Percentiles rank a stretch among this genome's conserved stretches.
Evolutionary conservation across 768 basidiomycete genomes (phyloP).

Genomic region (Lentinula sp.): DNA sequence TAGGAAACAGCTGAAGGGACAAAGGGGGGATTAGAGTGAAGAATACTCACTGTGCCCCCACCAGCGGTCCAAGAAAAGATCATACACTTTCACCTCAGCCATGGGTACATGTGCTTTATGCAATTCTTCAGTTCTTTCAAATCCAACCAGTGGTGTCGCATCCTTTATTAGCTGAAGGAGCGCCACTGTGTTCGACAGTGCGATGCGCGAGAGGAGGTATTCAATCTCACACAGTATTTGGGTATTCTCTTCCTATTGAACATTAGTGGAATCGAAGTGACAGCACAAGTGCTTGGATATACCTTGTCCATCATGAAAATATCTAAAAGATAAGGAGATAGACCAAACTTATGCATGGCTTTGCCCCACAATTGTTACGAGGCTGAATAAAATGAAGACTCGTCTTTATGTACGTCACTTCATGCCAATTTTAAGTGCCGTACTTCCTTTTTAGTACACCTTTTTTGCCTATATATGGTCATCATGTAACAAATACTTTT

Average conservation of each 20-base stretch:
- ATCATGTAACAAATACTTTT: too few relatives aligned
- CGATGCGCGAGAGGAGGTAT: conserved; percentile 69
- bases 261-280: conserved; percentile 16
- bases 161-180: conserved; percentile 70
- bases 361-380: conserved; percentile 53
- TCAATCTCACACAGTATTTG: conserved; percentile 47
- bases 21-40: not conserved
- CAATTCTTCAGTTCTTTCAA: not conserved
- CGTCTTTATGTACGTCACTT: too few relatives aligned
- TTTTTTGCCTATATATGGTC: too few relatives aligned
- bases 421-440: too few relatives aligned
- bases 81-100: conserved; percentile 53
- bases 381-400: too few relatives aligned
- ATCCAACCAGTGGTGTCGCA: conserved; percentile 34
- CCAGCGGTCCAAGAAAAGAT: conserved; percentile 72
- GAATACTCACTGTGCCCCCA: conserved; percentile 59
- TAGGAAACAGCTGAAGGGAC: not conserved
- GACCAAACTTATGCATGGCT: conserved; percentile 64
- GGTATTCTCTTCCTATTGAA: conserved; percentile 27
- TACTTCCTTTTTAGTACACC: too few relatives aligned
- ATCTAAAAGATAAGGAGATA: conserved; percentile 60
- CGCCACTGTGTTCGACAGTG: conserved; percentile 55
- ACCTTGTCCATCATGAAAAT: conserved; percentile 67
- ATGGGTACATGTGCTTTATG: conserved; percentile 8
- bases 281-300: conserved; percentile 1